Percentiles rank a stretch among this genome's conserved stretches.
phyloP scores from a whole-genome alignment of 305 asterid species.

The Fraxinus xanthoxyloides region DNA sequence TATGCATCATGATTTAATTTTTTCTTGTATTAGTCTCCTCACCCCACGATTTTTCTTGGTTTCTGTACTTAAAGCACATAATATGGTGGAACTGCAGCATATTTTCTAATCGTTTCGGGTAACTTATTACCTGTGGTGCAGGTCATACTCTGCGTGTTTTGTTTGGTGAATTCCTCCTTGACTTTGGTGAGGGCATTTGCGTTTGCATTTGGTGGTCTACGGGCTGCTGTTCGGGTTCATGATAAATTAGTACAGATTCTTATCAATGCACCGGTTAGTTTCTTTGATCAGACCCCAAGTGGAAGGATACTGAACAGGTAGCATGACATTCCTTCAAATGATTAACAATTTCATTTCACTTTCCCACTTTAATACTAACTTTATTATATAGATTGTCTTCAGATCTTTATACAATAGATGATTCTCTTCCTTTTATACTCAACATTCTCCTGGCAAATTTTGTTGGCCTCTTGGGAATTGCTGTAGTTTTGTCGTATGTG shows the following conservation, averaged over 20 bases:
- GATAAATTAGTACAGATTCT: conserved; percentile 60
- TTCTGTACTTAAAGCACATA: neutral
- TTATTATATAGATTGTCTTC: conserved; percentile 71
- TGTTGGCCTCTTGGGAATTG: conserved; percentile 84
- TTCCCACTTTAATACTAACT: conserved; percentile 28
- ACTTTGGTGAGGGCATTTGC: conserved; percentile 87
- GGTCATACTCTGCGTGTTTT: conserved; percentile 71
- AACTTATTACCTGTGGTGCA: conserved; percentile 34
- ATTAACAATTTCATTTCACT: conserved; percentile 5
- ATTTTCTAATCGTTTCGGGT: conserved; percentile 2
- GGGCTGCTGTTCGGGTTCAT: conserved; percentile 81
- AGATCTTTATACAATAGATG: conserved; percentile 94
- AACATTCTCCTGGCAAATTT: conserved; percentile 94
- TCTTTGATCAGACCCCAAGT: conserved; percentile 87
- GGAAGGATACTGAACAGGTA: conserved; percentile 98
- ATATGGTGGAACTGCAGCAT: neutral
- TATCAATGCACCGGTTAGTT: conserved; percentile 65
- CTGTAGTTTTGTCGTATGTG: conserved; percentile 69
- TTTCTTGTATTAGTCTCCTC: conserved; percentile 8
- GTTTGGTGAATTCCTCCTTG: conserved; percentile 69
- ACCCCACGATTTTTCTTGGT: neutral
- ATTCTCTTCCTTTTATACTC: conserved; percentile 96
- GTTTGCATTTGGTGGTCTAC: conserved; percentile 90
- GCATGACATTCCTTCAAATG: conserved; percentile 18
- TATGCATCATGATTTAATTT: neutral